These are phyloP conservation scores for Auxenochlorella pyrenoidosa DNA, from an alignment of 139 green algal species.

Conservation along the genomic window DNA sequence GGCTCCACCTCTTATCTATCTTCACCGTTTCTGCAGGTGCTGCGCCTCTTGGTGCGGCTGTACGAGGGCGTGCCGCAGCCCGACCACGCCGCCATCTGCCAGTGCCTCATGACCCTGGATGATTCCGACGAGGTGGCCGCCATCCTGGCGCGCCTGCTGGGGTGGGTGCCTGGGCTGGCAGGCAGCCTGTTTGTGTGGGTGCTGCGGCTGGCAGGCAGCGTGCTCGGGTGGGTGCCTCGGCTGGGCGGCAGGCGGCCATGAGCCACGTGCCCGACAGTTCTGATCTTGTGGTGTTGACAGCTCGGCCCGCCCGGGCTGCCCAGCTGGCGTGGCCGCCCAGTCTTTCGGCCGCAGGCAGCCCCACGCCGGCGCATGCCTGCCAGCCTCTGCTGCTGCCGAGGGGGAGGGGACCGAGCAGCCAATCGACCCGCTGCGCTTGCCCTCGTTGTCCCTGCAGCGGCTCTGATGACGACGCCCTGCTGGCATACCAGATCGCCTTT, in stretches of 20 bases:
- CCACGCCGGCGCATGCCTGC: too few species aligned
- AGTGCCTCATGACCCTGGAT: conserved; percentile 94
- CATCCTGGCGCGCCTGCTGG: conserved; percentile 87
- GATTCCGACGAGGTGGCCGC: conserved; percentile 81
- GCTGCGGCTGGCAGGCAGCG: too few species aligned
- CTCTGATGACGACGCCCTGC: conserved; percentile 73
- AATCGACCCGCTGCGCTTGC: neutral
- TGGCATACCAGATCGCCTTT: conserved; percentile 98
- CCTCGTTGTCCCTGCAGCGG: neutral
- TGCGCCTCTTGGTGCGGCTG: conserved; percentile 84
- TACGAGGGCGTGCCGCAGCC: conserved; percentile 68
- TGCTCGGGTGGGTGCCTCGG: too few species aligned
- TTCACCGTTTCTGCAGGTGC: conserved; percentile 65
- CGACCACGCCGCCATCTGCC: conserved; percentile 89
- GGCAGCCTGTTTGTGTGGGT: too few species aligned
- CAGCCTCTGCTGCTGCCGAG: neutral
- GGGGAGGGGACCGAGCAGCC: too few species aligned
- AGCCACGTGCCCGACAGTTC: too few species aligned
- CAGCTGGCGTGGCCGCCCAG: too few species aligned
- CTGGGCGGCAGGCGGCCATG: too few species aligned
- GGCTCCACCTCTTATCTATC: too few species aligned
- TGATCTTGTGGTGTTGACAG: too few species aligned
- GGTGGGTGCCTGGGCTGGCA: neutral
- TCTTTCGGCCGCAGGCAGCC: too few species aligned
- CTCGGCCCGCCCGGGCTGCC: too few species aligned